Base-by-base conservation (phyloP, 192 early-diverging fungal genomes). In the Coemansia sp. region DNA sequence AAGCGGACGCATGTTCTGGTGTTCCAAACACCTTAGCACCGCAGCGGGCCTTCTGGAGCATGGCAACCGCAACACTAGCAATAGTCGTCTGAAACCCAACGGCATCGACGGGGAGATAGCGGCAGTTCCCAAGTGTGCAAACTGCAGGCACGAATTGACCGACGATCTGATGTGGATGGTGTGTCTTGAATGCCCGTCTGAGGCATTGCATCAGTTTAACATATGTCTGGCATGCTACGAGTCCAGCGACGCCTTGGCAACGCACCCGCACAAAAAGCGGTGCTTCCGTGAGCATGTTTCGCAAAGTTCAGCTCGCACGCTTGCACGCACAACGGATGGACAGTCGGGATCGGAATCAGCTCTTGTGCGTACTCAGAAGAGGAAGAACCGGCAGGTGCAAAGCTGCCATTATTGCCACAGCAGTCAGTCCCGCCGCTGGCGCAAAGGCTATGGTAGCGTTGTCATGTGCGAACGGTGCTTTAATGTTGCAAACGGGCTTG, bases 1-100 rank as follows among this genome's bases (percentile, higher is more conserved):
- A 38, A 85, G 88, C 44, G 95, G 95, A 9, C 86, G 88, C 48
- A 88, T 93, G 20, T 97, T 94, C 75, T 97, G 92, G 92, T 97
- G 95, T 65, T 86, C 90, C 4, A 83, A 79, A 37, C 95, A 97
- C 65, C 89, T 92, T 63, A 65, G 74, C 5, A 19, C 55, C 2
- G 65, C 40, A 12, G 39, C 25, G 0, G 67, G 65, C 8, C 40
- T 40, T 50, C 11, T 22, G 20, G 7, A n/a, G 45, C 46, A 48
- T 0, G 16, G 6, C 13, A 22, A 12, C 44, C 61, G 49, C 0
- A 55, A 2, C 12, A 65, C 32, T 4, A 32, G 22, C 45, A 43
- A 17, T 17, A 20, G 16, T 2, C 46, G 32, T 13, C 39, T 5
- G 66, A 25, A 22, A 14, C 7, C 39, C 1, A 41, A 10, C 16